Conservation (phyloP, 2,329 filamentous ascomycete species). For the Alternaria arbusti region DNA sequence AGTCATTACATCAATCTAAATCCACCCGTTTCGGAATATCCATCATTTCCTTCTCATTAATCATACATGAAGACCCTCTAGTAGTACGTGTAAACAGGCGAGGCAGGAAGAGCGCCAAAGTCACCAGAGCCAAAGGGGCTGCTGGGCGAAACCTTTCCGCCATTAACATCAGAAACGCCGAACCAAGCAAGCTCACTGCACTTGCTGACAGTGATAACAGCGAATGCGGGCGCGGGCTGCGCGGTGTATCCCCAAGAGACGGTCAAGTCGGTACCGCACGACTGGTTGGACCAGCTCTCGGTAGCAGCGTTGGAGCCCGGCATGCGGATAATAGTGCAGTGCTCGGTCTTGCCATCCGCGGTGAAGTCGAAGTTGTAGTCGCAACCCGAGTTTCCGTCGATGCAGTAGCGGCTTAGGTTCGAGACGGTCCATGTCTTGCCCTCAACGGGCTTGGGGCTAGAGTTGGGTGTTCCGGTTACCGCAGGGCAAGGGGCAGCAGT, state of each 20-base stretch:
- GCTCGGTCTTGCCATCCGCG: conserved; percentile 16
- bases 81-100: conserved; percentile 16
- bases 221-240: conserved; percentile 15
- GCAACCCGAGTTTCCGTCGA: conserved; percentile 19
- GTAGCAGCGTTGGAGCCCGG: conserved; percentile 18
- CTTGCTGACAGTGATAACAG: conserved; percentile 19
- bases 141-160: conserved; percentile 12
- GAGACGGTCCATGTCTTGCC: conserved; percentile 21
- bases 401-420: conserved; percentile 19
- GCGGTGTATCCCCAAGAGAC: conserved; percentile 22
- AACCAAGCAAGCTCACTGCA: conserved; percentile 22
- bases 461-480: conserved; percentile 1
- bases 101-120: conserved; percentile 8
- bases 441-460: conserved; percentile 9
- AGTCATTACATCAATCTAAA: neutral
- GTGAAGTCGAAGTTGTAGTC: conserved; percentile 24
- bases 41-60: neutral
- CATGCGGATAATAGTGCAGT: conserved; percentile 21
- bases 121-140: conserved; percentile 21
- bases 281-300: conserved; percentile 20
- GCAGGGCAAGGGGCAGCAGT: neutral
- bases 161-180: conserved; percentile 20
- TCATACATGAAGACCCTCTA: neutral
- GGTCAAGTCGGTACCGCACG: conserved; percentile 10
- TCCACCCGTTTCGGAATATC: neutral